A percentile compares a stretch with the other conserved stretches of the same genome.
Conservation (phyloP, 208 protist species). For the Trichomonas vaginalis region DNA sequence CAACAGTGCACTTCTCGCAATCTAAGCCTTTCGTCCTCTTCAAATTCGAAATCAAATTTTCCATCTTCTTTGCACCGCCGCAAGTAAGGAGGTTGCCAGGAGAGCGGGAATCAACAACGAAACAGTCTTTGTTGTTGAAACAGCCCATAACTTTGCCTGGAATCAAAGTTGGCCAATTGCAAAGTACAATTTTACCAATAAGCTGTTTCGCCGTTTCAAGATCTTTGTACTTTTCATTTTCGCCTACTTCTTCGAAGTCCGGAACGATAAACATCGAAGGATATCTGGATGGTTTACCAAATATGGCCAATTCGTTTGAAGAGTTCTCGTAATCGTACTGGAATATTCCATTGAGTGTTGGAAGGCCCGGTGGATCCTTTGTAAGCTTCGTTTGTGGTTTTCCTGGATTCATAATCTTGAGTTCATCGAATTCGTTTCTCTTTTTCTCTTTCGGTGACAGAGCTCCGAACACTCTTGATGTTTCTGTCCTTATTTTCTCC, state of each 20-base stretch:
- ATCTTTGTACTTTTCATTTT: not conserved
- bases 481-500: not conserved
- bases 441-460: not conserved
- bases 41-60: not conserved
- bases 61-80: not conserved
- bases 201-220: not conserved
- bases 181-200: not conserved
- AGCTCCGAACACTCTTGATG: not conserved
- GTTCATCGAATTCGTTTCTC: not conserved
- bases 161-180: not conserved
- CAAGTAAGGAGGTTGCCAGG: not conserved
- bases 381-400: not conserved
- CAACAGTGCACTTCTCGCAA: not conserved
- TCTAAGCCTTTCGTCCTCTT: not conserved
- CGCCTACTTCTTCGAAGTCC: not conserved
- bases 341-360: not conserved
- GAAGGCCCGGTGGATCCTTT: not conserved
- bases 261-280: not conserved
- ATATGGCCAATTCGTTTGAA: not conserved
- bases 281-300: not conserved
- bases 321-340: not conserved
- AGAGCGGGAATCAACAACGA: not conserved
- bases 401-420: not conserved
- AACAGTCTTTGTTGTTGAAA: not conserved
- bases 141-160: not conserved